Evolutionary conservation across 768 basidiomycete genomes (phyloP).

Genomic region (Termitomyces sp.): DNA sequence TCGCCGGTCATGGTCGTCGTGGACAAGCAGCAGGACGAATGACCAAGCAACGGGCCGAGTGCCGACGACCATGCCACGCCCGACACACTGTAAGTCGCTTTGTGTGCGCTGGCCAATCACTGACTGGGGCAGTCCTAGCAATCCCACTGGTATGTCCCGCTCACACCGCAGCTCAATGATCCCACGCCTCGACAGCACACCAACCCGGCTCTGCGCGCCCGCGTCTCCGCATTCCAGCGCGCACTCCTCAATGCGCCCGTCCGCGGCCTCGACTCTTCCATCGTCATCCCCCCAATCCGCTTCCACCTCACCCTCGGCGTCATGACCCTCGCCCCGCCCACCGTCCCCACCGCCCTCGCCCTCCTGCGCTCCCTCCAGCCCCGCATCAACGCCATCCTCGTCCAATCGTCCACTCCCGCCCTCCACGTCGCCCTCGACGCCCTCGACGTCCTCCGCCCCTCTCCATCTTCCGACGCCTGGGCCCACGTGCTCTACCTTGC

Average conservation of each 20-base stretch:
- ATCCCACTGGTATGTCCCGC: no score
- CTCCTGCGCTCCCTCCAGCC: slow-evolving; percentile 39
- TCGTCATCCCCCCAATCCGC: slow-evolving; percentile 53
- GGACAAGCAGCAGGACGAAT: neutral
- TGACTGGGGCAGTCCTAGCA: no score
- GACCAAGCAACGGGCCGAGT: neutral
- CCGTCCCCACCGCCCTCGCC: slow-evolving; percentile 35
- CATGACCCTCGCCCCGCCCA: slow-evolving; percentile 45
- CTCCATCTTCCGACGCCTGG: slow-evolving; percentile 14
- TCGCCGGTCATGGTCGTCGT: slow-evolving; percentile 2
- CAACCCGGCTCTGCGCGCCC: neutral
- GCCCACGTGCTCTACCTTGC: slow-evolving; percentile 58
- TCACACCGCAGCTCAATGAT: no score
- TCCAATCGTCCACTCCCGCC: neutral
- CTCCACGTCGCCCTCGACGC: slow-evolving; percentile 32
- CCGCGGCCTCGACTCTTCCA: slow-evolving; percentile 53
- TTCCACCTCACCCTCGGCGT: slow-evolving; percentile 75
- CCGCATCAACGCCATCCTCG: slow-evolving; percentile 37
- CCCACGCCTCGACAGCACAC: neutral
- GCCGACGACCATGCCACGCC: no score
- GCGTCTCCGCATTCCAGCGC: neutral
- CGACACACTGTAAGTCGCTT: no score
- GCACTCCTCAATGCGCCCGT: slow-evolving; percentile 10
- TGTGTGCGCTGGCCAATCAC: no score
- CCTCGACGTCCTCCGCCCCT: slow-evolving; percentile 41